Base-by-base conservation (phyloP, 2,329 filamentous ascomycete genomes). In the Xylariaceae sp. region DNA sequence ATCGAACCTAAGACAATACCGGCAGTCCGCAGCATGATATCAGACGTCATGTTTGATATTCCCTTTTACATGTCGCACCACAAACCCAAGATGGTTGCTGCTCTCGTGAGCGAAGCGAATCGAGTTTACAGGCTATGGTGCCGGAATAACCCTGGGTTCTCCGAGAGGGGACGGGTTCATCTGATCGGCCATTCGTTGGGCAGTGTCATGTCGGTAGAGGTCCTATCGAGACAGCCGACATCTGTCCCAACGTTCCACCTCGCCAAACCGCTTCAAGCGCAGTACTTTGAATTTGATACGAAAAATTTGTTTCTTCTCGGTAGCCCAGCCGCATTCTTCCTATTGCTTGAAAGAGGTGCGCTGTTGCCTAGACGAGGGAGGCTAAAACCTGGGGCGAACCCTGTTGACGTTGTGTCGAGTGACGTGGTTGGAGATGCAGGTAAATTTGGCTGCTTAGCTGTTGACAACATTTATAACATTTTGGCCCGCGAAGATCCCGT, bases 41-140 rank as follows among this genome's bases (percentile, higher is more conserved):
- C 90, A 35, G 94, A 99, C 70, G 91, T 99, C 64, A 97, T 99
- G 91, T 87, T 97, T 43, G 94, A 99, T 69, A 93, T 99, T 43
- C 94, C 94, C 0, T 97, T 96, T 69, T 99, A 97, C 74, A 87
- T 99, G 74, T 97, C 93, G 0, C 89, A 95, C 54, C 93, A 97
- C 73, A 96, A 97, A 66, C 84, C 87, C 3, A 96, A 92, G 71
- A 97, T 99, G 92, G 89, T 96, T 44, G 82, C 87, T 36, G 92
- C 94, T 1, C 86, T 97, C 41, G 87, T 96, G 33, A 82, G 82
- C 53, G 94, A 99, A 74, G 93, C 94, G 6, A 99, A 99, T 67
- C 84, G 93, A 4, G 90, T 99, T n/a, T 97, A 96, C 69, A 84
- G 89, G 15, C 80, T 97, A 1, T 99, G 94, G 94, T 97, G 92